Evolutionary conservation across 2,329 filamentous ascomycete species (phyloP).

Genomic region (Tolypocladium inflatum): DNA sequence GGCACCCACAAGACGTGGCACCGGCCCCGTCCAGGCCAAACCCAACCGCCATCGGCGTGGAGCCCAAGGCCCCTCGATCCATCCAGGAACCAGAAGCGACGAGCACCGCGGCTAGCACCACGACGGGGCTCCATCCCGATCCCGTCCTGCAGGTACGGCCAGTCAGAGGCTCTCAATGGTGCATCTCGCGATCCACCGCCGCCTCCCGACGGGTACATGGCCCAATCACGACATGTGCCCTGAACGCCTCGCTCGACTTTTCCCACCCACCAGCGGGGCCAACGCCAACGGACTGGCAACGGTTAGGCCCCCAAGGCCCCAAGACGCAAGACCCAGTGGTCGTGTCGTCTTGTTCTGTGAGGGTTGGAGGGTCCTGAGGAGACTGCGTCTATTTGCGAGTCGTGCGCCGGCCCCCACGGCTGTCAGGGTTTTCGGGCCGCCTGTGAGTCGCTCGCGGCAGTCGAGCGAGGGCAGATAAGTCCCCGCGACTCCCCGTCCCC

Average conservation of each 20-base stretch:
- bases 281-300: too few relatives aligned
- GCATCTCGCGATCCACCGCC: conserved; percentile 5
- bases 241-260: background rate
- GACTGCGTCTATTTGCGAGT: background rate
- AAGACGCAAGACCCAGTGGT: background rate
- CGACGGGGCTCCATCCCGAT: background rate
- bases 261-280: background rate
- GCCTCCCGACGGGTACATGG: background rate
- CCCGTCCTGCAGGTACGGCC: conserved; percentile 10
- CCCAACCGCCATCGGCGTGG: background rate
- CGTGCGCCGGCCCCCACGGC: background rate
- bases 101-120: background rate
- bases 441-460: background rate
- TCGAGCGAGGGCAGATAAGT: background rate
- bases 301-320: background rate
- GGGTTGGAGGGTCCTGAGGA: background rate
- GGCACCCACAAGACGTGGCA: background rate
- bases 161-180: conserved; percentile 5
- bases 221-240: conserved; percentile 13
- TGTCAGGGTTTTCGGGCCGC: background rate
- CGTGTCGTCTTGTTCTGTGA: background rate
- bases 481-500: background rate
- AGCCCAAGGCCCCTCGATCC: background rate
- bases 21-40: background rate
- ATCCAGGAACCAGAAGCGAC: background rate